Base-by-base conservation (phyloP, 257 asterid genomes). In the Solanum pimpinellifolium region DNA sequence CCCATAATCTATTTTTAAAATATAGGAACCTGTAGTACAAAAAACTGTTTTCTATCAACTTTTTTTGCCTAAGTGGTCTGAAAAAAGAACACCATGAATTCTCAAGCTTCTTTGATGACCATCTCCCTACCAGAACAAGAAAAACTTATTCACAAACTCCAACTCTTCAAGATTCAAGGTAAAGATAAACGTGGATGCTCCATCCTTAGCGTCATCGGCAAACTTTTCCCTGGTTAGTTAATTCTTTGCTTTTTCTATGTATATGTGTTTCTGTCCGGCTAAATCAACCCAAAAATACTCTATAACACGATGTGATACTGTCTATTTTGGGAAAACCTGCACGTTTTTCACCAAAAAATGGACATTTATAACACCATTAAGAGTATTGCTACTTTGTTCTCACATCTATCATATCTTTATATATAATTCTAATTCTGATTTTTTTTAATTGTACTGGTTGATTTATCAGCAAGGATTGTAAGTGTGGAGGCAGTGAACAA, bases 101-200 rank as follows among this genome's bases (percentile, higher is more conserved):
- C 87, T 74, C 39, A 59, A 27, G 49, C 66, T 12, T 86, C 91
- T 59, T 39, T 91, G 14, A 29, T 84, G 9, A 90, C 44, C 46
- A 81, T 84, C 85, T 86, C 96, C 56, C 83, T 73, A 73, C 41
- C 93, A 23, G 93, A 95, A 49, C 95, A 93, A 76, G 88, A 88
- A 65, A 77, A 86, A 7, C 96, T 93, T 88, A 92, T 96, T 46
- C 88, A 88, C 15, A 93, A 94, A 14, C 94, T 93, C 20, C 88
- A 91, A 49, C 72, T 94, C 83, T 92, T 95, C 92, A 94, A 91
- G 92, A 94, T 96, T 88, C 95, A 94, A 86, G 99, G 99, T 90
- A 88, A 72, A 27, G 98, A 95, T 88, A 92, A 88, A 84, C 94
- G 90, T 9, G 96, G 98, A 78, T 88, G 89, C 85, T 89, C 95